Conservation (phyloP, 2,329 filamentous ascomycete genomes). For the Knoxdaviesia proteae region DNA sequence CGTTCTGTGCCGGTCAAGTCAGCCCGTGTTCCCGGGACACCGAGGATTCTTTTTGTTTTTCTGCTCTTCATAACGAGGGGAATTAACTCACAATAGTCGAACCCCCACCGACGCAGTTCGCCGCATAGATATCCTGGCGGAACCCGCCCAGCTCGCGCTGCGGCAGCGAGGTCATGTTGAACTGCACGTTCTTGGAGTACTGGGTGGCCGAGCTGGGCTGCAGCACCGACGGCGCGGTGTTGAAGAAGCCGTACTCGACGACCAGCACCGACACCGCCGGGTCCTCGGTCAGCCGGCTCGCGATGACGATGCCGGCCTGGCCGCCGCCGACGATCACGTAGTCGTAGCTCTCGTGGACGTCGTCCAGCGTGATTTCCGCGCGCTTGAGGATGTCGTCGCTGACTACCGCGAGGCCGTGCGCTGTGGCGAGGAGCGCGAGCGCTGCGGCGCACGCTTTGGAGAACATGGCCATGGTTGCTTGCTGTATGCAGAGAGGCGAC, state of each 20-base stretch:
- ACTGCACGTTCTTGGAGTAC: conserved; percentile 4
- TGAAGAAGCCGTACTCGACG: conserved; percentile 5
- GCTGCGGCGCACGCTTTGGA: no score
- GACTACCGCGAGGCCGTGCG: no score
- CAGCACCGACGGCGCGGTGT: conserved; percentile 4
- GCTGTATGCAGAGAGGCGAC: no score
- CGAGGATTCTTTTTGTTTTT: no score
- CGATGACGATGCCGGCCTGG: conserved; percentile 13
- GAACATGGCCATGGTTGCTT: no score
- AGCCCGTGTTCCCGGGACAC: no score
- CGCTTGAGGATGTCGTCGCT: no score
- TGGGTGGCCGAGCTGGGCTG: conserved; percentile 3
- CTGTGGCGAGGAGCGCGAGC: no score
- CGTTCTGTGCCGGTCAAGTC: background rate
- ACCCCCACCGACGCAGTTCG: conserved; percentile 2
- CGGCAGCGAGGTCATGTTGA: conserved; percentile 4
- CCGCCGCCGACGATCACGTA: conserved; percentile 14
- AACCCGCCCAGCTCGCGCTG: conserved; percentile 2
- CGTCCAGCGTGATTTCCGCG: no score
- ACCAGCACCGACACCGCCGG: conserved; percentile 4
- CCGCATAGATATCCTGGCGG: conserved; percentile 1
- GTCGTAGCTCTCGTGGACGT: conserved; percentile 3
- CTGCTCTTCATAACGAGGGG: no score
- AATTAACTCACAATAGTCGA: conserved; percentile 1
- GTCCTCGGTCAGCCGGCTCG: conserved; percentile 12